Percentiles rank a stretch among this genome's conserved stretches.
phyloP scores from a whole-genome alignment of 306 rosid genomes.

The Ammopiptanthus mongolicus region DNA sequence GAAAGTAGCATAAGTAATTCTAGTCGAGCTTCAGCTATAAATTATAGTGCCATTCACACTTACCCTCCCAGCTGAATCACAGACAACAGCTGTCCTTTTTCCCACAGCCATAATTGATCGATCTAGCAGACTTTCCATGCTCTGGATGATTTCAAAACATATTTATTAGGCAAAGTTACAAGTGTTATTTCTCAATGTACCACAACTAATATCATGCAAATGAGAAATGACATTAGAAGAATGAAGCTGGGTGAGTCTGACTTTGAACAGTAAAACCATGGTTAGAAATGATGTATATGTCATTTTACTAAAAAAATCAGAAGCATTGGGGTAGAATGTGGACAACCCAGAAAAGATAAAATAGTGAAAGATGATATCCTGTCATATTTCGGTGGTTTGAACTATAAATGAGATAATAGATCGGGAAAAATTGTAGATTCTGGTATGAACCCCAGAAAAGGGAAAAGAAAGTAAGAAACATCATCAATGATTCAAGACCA shows the following conservation, averaged over 20 bases:
- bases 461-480: not conserved
- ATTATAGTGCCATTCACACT: conserved; percentile 31
- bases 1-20: conserved; percentile 1
- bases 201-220: conserved; percentile 3
- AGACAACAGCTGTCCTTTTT: conserved; percentile 27
- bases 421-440: not conserved
- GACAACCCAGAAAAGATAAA: not conserved
- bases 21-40: conserved; percentile 2
- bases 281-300: not conserved
- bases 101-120: conserved; percentile 27
- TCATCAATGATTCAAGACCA: not conserved
- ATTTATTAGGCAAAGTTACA: not conserved
- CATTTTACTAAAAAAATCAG: not conserved
- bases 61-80: conserved; percentile 46
- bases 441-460: not conserved
- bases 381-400: not conserved
- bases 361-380: not conserved
- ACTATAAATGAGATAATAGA: not conserved
- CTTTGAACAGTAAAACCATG: not conserved
- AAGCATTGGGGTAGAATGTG: not conserved
- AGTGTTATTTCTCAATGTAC: conserved; percentile 9
- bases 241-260: not conserved
- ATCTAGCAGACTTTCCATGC: conserved; percentile 54
- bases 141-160: conserved; percentile 43
- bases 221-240: conserved; percentile 4